Conservation (phyloP, 345 rosid species). For the Eutrema heterophyllum region DNA sequence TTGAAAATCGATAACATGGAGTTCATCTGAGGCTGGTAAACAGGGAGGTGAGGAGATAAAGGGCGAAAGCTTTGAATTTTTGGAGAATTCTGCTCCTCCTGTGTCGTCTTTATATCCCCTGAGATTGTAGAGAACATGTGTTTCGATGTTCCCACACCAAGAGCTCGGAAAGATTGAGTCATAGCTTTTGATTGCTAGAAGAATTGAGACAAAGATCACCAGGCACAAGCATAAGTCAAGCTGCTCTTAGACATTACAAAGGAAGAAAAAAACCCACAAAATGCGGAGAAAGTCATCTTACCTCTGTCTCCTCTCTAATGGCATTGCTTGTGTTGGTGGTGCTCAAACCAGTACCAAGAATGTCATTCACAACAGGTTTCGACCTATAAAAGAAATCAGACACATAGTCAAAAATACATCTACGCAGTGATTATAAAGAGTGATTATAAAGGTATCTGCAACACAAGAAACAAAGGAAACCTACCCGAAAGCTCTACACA, state of each 20-base stretch:
- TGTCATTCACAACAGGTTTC: conserved; percentile 25
- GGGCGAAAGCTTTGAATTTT: conserved; percentile 31
- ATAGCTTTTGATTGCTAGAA: conserved; percentile 13
- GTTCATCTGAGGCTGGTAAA: conserved; percentile 38
- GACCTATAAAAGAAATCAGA: not conserved
- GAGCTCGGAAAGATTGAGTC: not conserved
- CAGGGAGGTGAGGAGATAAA: conserved; percentile 32
- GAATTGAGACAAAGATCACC: not conserved
- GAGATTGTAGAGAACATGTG: conserved; percentile 28
- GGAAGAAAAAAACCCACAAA: not conserved
- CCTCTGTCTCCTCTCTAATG: conserved; percentile 26
- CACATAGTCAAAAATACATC: not conserved
- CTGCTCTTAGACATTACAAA: not conserved
- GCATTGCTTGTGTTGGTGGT: conserved; percentile 12
- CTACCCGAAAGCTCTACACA: conserved; percentile 28
- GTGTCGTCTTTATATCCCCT: conserved; percentile 23
- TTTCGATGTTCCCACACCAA: conserved; percentile 25
- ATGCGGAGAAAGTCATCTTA: not conserved
- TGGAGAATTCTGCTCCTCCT: conserved; percentile 18
- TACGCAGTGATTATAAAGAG: not conserved
- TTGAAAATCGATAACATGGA: conserved; percentile 36
- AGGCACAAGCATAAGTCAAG: conserved; percentile 1
- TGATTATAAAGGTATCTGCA: not conserved
- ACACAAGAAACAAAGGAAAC: not conserved
- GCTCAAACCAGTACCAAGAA: conserved; percentile 23